Evolutionary conservation across 768 basidiomycete species (phyloP).

Genomic region (Suillus hirtellus): DNA sequence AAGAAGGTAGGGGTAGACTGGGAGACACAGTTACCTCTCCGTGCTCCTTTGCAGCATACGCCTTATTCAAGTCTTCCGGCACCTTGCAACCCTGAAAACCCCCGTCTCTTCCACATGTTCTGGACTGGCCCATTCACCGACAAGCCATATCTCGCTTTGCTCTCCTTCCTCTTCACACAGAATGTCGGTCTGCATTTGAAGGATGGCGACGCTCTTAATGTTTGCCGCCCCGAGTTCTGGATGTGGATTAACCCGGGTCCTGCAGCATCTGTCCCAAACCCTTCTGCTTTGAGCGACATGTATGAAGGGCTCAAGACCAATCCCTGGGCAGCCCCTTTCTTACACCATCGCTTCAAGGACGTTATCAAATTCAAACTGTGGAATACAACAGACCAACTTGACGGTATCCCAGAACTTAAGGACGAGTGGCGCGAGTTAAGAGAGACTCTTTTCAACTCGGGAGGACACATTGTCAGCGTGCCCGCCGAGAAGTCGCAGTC

Average conservation of each 20-base stretch:
- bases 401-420: conserved; percentile 85
- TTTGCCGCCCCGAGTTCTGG: conserved; percentile 93
- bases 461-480: conserved; percentile 72
- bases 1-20: conserved; percentile 63
- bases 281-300: conserved; percentile 80
- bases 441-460: conserved; percentile 84
- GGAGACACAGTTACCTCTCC: conserved; percentile 53
- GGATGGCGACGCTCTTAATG: conserved; percentile 37
- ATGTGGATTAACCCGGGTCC: conserved; percentile 99
- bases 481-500: conserved; percentile 42
- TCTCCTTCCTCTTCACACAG: conserved; percentile 96
- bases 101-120: conserved; percentile 96
- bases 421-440: conserved; percentile 83
- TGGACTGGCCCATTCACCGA: conserved; percentile 99
- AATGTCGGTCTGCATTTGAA: conserved; percentile 81
- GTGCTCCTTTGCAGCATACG: conserved; percentile 51
- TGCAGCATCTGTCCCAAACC: conserved; percentile 86
- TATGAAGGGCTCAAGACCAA: conserved; percentile 76
- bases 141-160: conserved; percentile 93
- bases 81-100: conserved; percentile 82
- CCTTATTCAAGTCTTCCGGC: conserved; percentile 56
- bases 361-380: conserved; percentile 94
- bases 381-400: conserved; percentile 98
- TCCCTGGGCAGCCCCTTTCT: conserved; percentile 94
- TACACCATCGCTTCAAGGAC: conserved; percentile 89